Evolutionary conservation across 768 basidiomycete genomes (phyloP).

Genomic region (Boletus edulis): DNA sequence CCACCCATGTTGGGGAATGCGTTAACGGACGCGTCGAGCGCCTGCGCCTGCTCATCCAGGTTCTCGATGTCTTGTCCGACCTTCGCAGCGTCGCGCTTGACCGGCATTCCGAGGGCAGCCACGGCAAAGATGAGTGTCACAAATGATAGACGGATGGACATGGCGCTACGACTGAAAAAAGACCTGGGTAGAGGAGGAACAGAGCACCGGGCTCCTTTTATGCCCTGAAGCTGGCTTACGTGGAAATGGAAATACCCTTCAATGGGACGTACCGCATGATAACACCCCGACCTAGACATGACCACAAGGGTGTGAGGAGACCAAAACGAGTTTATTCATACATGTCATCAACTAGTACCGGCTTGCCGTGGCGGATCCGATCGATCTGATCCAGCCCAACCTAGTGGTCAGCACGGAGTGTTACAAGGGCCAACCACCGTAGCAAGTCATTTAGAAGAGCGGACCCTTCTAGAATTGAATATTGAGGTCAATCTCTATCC

Average conservation of each 20-base stretch:
- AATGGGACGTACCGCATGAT: background rate
- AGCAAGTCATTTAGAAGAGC: background rate
- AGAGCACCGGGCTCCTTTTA: background rate
- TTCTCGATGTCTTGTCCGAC: background rate
- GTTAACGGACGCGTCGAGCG: background rate
- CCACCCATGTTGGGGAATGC: background rate
- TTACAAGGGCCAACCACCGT: background rate
- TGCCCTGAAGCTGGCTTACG: background rate
- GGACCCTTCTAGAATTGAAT: too few species aligned
- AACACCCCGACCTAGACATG: background rate
- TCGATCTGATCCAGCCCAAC: background rate
- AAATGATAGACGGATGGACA: conserved; percentile 12
- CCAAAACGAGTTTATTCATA: background rate
- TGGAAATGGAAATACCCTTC: background rate
- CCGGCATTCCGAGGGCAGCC: conserved; percentile 8
- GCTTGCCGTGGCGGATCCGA: background rate
- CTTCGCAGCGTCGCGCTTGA: conserved; percentile 1
- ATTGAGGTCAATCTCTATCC: too few species aligned
- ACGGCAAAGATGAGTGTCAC: conserved; percentile 9
- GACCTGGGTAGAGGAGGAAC: background rate
- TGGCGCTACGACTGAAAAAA: background rate
- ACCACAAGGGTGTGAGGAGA: background rate
- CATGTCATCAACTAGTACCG: background rate
- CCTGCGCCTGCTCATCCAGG: fast-evolving
- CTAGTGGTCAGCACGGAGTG: background rate